Percentiles rank a stretch among this genome's conserved stretches.
Conservation (phyloP, 2,329 filamentous ascomycete species). For the Apiospora hydei region DNA sequence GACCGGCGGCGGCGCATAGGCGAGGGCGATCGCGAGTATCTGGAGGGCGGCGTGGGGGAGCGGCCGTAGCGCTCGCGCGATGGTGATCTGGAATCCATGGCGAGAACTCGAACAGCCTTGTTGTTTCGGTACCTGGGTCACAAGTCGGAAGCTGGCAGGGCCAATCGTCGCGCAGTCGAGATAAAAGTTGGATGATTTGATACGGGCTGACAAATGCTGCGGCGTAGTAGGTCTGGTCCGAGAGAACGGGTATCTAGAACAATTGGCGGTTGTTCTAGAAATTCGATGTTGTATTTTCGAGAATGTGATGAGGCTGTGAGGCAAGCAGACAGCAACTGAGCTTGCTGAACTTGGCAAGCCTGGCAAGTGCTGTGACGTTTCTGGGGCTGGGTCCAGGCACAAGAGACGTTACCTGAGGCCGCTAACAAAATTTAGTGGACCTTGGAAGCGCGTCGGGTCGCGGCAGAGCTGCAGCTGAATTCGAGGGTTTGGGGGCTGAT, state of each 20-base stretch:
- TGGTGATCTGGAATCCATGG: constrained; percentile 43
- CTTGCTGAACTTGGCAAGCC: constrained; percentile 10
- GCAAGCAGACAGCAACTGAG: constrained; percentile 10
- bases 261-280: background rate
- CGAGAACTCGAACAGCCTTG: background rate
- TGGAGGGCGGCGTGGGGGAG: constrained; percentile 46
- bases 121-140: background rate
- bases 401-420: background rate
- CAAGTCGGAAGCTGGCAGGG: background rate
- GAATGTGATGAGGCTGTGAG: constrained; percentile 11
- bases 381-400: background rate
- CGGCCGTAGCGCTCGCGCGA: constrained; percentile 41
- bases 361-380: constrained; percentile 14
- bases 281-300: background rate
- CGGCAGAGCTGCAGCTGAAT: background rate
- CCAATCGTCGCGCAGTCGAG: background rate
- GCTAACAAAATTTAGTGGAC: background rate
- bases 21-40: constrained; percentile 41
- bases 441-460: background rate
- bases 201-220: background rate
- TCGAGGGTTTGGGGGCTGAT: background rate
- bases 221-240: too few relatives aligned
- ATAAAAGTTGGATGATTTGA: background rate
- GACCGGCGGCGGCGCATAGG: constrained; percentile 33
- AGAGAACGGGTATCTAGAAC: background rate